phyloP scores from a whole-genome alignment of 176 grass and related monocot species.

The Aegilops sharonensis region DNA sequence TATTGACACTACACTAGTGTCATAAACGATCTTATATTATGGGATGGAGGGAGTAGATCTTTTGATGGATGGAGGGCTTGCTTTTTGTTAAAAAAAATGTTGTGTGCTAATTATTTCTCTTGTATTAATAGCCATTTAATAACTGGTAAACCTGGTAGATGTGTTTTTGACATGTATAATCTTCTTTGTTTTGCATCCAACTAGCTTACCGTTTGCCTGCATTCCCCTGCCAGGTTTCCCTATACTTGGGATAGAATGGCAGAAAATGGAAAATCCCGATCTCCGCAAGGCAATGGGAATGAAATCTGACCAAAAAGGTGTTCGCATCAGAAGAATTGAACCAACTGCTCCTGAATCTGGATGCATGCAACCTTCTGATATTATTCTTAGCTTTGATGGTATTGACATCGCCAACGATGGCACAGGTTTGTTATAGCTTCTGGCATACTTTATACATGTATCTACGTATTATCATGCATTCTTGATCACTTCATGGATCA shows the following conservation, averaged over 20 bases:
- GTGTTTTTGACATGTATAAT: background rate
- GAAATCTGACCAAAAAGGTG: constrained; percentile 88
- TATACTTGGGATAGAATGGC: constrained; percentile 91
- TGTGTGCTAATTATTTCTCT: background rate
- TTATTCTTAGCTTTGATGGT: constrained; percentile 86
- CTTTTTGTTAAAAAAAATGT: background rate
- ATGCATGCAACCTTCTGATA: constrained; percentile 83
- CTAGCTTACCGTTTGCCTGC: background rate
- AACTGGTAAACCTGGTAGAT: background rate
- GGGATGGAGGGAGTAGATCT: no score
- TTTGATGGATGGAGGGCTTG: constrained; percentile 1
- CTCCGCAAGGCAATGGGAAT: constrained; percentile 94
- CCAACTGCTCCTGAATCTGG: constrained; percentile 87
- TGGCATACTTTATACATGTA: background rate
- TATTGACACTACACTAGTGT: no score
- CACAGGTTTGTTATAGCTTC: constrained; percentile 58
- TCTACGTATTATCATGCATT: background rate
- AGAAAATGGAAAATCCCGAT: constrained; percentile 99
- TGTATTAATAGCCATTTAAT: background rate
- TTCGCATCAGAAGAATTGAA: constrained; percentile 83
- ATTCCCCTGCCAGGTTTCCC: constrained; percentile 68
- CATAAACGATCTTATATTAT: no score
- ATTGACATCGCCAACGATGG: constrained; percentile 97
- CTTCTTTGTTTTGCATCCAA: constrained; percentile 7
- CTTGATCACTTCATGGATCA: background rate